Evolutionary conservation across 345 rosid genomes (phyloP).

Genomic region (Eucalyptus marginata): DNA sequence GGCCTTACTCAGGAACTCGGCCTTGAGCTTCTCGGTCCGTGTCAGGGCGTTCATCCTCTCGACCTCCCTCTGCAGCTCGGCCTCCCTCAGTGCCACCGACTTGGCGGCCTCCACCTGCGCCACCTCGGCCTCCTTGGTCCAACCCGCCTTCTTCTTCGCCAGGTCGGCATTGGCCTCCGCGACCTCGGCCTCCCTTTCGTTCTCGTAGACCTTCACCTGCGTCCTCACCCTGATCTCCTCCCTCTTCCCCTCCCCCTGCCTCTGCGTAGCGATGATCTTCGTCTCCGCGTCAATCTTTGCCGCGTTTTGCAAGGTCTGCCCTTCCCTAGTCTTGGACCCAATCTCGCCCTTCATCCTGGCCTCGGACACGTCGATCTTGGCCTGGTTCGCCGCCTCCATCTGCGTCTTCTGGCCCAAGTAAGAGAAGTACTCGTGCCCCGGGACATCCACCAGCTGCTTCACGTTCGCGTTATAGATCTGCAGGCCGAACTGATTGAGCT

Average conservation of each 20-base stretch:
- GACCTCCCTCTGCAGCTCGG: slow-evolving; percentile 64
- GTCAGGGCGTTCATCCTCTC: slow-evolving; percentile 70
- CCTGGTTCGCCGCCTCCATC: slow-evolving; percentile 83
- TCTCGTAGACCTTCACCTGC: slow-evolving; percentile 62
- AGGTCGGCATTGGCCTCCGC: slow-evolving; percentile 62
- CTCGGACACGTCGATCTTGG: slow-evolving; percentile 62
- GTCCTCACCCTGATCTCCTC: slow-evolving; percentile 60
- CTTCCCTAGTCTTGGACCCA: slow-evolving; percentile 41
- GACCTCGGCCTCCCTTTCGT: slow-evolving; percentile 61
- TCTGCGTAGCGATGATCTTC: slow-evolving; percentile 37
- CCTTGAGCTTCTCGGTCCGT: slow-evolving; percentile 65
- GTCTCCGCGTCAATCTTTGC: slow-evolving; percentile 74
- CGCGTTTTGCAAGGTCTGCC: slow-evolving; percentile 62
- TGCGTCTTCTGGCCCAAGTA: slow-evolving; percentile 85
- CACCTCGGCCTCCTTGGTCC: slow-evolving; percentile 45
- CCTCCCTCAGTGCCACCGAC: slow-evolving; percentile 57
- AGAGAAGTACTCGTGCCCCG: slow-evolving; percentile 76
- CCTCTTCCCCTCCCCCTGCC: slow-evolving; percentile 57
- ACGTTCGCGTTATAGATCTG: slow-evolving; percentile 70
- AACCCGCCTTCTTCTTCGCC: slow-evolving; percentile 66
- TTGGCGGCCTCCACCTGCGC: slow-evolving; percentile 75
- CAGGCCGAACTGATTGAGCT: slow-evolving; percentile 65
- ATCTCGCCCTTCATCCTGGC: slow-evolving; percentile 82
- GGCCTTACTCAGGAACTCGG: slow-evolving; percentile 63
- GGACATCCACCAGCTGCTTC: slow-evolving; percentile 81